Conservation (phyloP, 176 grass and related monocot species). For the Oropetium thomaeum region DNA sequence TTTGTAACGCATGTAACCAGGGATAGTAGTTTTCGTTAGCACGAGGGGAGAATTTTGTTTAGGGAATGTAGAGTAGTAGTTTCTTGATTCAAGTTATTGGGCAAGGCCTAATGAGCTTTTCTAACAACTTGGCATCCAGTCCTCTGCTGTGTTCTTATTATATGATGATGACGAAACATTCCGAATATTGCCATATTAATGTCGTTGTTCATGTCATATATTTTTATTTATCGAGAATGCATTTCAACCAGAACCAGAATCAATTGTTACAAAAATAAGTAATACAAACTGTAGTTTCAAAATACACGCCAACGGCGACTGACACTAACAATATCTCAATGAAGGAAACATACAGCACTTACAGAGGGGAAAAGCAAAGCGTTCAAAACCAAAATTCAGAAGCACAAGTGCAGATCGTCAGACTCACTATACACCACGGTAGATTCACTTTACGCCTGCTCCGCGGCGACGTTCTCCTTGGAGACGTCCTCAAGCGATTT, state of each 20-base stretch:
- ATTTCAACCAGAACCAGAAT: not conserved
- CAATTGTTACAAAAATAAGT: not conserved
- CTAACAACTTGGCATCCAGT: too few species aligned
- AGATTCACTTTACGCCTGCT: not conserved
- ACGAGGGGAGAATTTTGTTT: not conserved
- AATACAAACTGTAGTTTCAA: not conserved
- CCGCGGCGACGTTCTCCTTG: slow-evolving; percentile 45
- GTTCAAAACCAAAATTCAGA: not conserved
- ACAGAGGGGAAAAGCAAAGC: not conserved
- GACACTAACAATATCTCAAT: not conserved
- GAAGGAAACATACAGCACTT: not conserved
- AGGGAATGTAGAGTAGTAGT: not conserved
- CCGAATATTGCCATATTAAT: too few species aligned
- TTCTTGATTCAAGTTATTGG: not conserved
- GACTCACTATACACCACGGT: not conserved
- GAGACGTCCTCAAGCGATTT: slow-evolving; percentile 59
- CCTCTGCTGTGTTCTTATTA: too few species aligned
- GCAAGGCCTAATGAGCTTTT: not conserved
- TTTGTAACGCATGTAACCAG: not conserved
- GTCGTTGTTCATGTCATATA: too few species aligned
- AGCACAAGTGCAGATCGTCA: not conserved
- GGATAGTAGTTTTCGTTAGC: not conserved
- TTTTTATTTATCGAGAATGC: not conserved
- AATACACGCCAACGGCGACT: not conserved
- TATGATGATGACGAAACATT: too few species aligned